These are phyloP conservation scores for Echria macrotheca DNA, from an alignment of 495 filamentous ascomycete genomes.

Conservation along the genomic window DNA sequence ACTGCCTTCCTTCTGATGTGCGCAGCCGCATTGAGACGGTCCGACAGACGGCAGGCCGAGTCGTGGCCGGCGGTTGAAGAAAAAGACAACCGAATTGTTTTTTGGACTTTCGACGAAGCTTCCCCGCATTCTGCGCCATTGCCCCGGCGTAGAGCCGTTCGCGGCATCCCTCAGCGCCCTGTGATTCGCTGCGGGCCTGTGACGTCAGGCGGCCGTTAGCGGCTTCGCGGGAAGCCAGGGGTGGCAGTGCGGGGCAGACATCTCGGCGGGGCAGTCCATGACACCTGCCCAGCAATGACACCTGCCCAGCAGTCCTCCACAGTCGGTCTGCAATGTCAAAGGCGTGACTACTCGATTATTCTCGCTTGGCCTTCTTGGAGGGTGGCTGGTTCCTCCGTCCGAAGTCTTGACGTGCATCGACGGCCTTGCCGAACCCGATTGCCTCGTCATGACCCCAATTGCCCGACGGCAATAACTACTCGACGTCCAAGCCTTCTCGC, in stretches of 20 bases:
- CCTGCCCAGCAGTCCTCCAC: too few species aligned
- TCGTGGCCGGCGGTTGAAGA: background rate
- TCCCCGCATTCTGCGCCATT: constrained; percentile 18
- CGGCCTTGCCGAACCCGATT: background rate
- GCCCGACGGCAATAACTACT: background rate
- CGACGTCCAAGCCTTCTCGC: background rate
- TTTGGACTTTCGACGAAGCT: constrained; percentile 4
- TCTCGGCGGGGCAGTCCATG: too few species aligned
- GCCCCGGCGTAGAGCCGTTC: constrained; percentile 13
- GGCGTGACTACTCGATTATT: too few species aligned
- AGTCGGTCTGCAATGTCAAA: too few species aligned
- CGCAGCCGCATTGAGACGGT: background rate
- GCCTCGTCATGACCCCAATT: background rate
- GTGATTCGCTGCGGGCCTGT: constrained; percentile 11
- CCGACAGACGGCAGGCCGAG: background rate
- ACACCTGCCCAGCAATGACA: too few species aligned
- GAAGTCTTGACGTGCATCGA: background rate
- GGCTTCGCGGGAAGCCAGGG: background rate
- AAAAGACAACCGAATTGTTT: background rate
- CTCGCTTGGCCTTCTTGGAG: background rate
- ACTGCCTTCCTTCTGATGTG: background rate
- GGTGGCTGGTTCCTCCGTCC: background rate
- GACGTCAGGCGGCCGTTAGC: constrained; percentile 14
- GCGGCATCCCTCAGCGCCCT: background rate
- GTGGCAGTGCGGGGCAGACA: constrained; percentile 2